These are phyloP conservation scores for Trypanosoma avium DNA, from an alignment of 208 protist species.

Conservation along the genomic window DNA sequence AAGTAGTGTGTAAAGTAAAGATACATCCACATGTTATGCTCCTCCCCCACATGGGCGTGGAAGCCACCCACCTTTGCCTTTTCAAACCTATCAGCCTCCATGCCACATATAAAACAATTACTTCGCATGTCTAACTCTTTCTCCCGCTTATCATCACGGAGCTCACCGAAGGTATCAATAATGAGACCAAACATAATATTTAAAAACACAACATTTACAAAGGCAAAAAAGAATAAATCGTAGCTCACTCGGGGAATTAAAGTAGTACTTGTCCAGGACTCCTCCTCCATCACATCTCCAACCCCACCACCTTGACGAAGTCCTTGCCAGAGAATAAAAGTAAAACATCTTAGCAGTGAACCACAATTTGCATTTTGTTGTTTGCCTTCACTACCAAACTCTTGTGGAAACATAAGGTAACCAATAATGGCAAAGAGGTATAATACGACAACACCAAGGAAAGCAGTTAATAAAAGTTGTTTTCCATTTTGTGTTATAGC, in stretches of 20 bases:
- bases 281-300: slow-evolving; percentile 74
- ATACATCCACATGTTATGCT: slow-evolving; percentile 97
- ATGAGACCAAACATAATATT: slow-evolving; percentile 96
- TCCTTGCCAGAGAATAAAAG: slow-evolving; percentile 72
- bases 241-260: slow-evolving; percentile 63
- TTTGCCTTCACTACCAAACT: slow-evolving; percentile 47
- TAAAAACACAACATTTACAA: slow-evolving; percentile 92
- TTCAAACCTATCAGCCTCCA: slow-evolving; percentile 84
- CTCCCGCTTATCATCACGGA: slow-evolving; percentile 84
- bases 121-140: slow-evolving; percentile 80
- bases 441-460: slow-evolving; percentile 72
- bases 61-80: slow-evolving; percentile 67
- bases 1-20: slow-evolving; percentile 92
- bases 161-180: slow-evolving; percentile 92
- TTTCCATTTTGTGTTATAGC: slow-evolving; percentile 84
- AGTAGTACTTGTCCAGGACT: slow-evolving; percentile 47
- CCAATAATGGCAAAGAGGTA: slow-evolving; percentile 86
- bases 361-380: slow-evolving; percentile 49
- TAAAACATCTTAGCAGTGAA: slow-evolving; percentile 72
- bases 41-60: slow-evolving; percentile 75
- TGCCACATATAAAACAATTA: slow-evolving; percentile 93
- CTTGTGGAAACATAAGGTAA: slow-evolving; percentile 53
- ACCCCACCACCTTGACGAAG: slow-evolving; percentile 79
- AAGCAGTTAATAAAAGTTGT: slow-evolving; percentile 62
- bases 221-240: slow-evolving; percentile 92